Conservation (phyloP, 2,329 filamentous ascomycete genomes). For the Pezicula neosporulosa region DNA sequence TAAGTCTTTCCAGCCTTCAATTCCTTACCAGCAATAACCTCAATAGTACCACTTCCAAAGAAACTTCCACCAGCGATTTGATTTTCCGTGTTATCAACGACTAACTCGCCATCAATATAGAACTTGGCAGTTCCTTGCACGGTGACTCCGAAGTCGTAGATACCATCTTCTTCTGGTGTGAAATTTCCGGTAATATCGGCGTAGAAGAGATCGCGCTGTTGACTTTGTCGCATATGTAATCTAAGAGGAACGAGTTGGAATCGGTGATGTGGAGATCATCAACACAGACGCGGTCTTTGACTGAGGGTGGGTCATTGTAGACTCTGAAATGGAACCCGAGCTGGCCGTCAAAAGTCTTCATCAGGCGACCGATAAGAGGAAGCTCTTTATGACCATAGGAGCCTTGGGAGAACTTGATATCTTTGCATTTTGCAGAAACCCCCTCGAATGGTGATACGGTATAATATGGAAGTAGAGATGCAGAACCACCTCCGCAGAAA, state of each 20-base stretch:
- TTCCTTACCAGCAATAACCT: constrained; percentile 23
- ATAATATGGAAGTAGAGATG: constrained; percentile 29
- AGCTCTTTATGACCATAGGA: constrained; percentile 62
- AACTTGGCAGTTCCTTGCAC: constrained; percentile 32
- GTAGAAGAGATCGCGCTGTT: constrained; percentile 31
- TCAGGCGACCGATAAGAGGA: constrained; percentile 51
- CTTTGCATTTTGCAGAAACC: constrained; percentile 16
- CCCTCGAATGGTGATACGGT: constrained; percentile 29
- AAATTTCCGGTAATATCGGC: constrained; percentile 27
- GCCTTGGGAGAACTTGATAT: constrained; percentile 40
- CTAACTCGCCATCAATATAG: constrained; percentile 28
- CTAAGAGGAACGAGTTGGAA: constrained; percentile 1
- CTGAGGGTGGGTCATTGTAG: constrained; percentile 13
- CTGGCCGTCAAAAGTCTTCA: constrained; percentile 36
- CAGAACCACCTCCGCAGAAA: constrained; percentile 32
- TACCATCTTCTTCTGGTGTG: constrained; percentile 15
- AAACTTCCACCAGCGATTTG: constrained; percentile 34
- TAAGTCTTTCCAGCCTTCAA: constrained; percentile 28
- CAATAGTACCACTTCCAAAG: constrained; percentile 32
- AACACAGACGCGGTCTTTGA: constrained; percentile 13
- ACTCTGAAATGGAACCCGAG: constrained; percentile 55
- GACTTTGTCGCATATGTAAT: constrained; percentile 12
- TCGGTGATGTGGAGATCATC: constrained; percentile 18
- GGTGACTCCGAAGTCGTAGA: constrained; percentile 32
- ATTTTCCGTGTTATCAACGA: constrained; percentile 29